A percentile compares a stretch with the other conserved stretches of the same genome.
Evolutionary conservation across 2,329 filamentous ascomycete genomes (phyloP).

Genomic region (Scedosporium apiospermum): DNA sequence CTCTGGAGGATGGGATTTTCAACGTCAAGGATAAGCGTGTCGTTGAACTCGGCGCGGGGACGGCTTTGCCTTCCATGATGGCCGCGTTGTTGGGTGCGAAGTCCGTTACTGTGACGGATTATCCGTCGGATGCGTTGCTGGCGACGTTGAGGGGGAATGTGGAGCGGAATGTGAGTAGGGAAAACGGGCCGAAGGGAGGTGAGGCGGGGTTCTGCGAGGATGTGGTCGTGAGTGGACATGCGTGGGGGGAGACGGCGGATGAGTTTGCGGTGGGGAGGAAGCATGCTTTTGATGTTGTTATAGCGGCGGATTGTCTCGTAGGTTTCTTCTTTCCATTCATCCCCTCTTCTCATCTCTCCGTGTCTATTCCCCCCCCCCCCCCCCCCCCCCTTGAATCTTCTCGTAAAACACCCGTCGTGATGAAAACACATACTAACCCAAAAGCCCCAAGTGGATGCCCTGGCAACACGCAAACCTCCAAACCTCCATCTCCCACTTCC

Average conservation of each 20-base stretch:
- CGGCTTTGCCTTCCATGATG: slow-evolving; percentile 43
- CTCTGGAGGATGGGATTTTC: slow-evolving; percentile 21
- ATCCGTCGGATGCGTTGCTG: slow-evolving; percentile 52
- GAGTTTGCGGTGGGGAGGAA: slow-evolving; percentile 12
- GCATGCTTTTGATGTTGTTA: slow-evolving; percentile 47
- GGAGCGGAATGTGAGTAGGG: slow-evolving; percentile 33
- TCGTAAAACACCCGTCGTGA: not conserved
- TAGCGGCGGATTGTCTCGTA: slow-evolving; percentile 59
- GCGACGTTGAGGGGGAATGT: slow-evolving; percentile 51
- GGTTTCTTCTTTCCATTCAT: not conserved
- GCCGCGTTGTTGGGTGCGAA: slow-evolving; percentile 35
- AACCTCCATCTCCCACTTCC: slow-evolving; percentile 52
- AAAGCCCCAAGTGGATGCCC: slow-evolving; percentile 49
- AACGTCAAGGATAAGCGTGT: slow-evolving; percentile 40
- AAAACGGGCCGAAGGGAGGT: slow-evolving; percentile 15
- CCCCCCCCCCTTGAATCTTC: not conserved
- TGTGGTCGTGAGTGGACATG: slow-evolving; percentile 47
- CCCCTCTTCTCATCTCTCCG: not conserved
- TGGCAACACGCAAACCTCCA: slow-evolving; percentile 60
- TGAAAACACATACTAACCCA: not conserved
- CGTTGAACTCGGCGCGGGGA: slow-evolving; percentile 61
- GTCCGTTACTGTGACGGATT: slow-evolving; percentile 55
- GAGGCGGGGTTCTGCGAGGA: slow-evolving; percentile 9
- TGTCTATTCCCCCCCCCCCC: not conserved
- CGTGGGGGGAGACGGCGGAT: slow-evolving; percentile 48